phyloP scores from a whole-genome alignment of 345 rosid species.

The Bruguiera gymnorhiza region DNA sequence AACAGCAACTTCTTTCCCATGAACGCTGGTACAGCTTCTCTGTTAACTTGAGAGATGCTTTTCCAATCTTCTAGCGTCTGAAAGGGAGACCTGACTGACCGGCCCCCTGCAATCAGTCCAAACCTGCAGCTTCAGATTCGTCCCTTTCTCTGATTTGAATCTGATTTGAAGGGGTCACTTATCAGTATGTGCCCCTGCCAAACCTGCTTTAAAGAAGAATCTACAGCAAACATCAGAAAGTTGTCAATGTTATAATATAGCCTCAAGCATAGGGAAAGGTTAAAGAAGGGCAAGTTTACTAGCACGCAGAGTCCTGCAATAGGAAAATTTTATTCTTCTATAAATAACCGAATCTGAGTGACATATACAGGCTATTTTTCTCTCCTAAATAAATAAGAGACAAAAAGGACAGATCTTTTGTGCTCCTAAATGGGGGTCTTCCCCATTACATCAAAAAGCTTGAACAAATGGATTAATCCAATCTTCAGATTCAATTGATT shows the following conservation, averaged over 20 bases:
- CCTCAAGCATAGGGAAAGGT: neutral
- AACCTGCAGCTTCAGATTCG: neutral
- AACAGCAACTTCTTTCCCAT: too few relatives aligned
- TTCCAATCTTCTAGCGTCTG: too few relatives aligned
- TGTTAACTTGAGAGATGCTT: too few relatives aligned
- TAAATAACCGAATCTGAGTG: conserved; percentile 26
- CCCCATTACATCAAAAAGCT: conserved; percentile 16
- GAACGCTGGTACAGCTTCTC: too few relatives aligned
- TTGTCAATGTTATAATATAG: neutral
- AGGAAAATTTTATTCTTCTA: conserved; percentile 6
- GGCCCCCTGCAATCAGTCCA: too few relatives aligned
- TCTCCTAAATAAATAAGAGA: conserved; percentile 31
- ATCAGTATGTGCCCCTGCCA: neutral
- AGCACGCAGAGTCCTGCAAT: neutral
- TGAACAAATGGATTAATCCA: conserved; percentile 22
- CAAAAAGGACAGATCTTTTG: conserved; percentile 18
- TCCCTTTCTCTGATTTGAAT: neutral
- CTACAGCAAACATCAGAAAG: neutral
- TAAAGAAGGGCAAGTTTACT: neutral
- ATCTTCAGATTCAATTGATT: conserved; percentile 21
- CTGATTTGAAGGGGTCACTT: neutral
- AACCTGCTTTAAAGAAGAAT: neutral
- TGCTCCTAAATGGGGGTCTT: conserved; percentile 16
- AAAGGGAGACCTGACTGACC: too few relatives aligned
- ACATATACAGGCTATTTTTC: conserved; percentile 37